phyloP scores from a whole-genome alignment of 495 filamentous ascomycete genomes.

The Penicillium silybi region DNA sequence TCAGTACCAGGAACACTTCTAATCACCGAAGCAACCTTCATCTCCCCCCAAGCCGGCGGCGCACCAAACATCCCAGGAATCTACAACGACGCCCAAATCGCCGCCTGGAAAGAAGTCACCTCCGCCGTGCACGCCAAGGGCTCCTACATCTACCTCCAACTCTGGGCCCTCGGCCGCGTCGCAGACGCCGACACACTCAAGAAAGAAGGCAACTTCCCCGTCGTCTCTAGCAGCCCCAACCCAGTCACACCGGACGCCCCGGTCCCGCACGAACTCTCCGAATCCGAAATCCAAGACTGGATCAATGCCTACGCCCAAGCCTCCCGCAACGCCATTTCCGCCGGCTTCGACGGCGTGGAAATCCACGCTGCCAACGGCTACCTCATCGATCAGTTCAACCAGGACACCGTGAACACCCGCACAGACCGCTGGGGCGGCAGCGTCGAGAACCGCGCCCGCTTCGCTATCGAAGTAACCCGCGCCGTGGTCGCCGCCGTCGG shows the following conservation, averaged over 20 bases:
- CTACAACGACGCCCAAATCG: conserved; percentile 56
- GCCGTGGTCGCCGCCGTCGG: conserved; percentile 64
- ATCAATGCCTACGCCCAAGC: conserved; percentile 57
- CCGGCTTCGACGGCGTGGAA: conserved; percentile 77
- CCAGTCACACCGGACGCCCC: conserved; percentile 33
- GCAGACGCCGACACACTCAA: conserved; percentile 36
- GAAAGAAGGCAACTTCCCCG: conserved; percentile 27
- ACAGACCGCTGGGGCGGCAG: conserved; percentile 68
- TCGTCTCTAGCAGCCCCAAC: conserved; percentile 50
- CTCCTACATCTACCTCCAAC: conserved; percentile 60
- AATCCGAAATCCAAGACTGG: conserved; percentile 54
- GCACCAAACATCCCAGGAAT: conserved; percentile 60
- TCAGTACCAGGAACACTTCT: conserved; percentile 47
- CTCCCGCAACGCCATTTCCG: conserved; percentile 58
- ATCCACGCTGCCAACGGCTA: conserved; percentile 74
- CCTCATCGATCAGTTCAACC: conserved; percentile 69
- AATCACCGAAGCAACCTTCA: conserved; percentile 59
- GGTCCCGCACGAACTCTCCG: conserved; percentile 46
- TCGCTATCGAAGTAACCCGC: conserved; percentile 59
- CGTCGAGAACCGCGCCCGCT: conserved; percentile 64
- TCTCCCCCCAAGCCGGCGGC: conserved; percentile 51
- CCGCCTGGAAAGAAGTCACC: conserved; percentile 58
- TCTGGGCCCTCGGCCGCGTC: conserved; percentile 65
- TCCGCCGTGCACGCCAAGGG: conserved; percentile 64
- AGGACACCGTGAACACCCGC: conserved; percentile 58